These are phyloP conservation scores for Chaetoceros muelleri DNA, from an alignment of 108 stramenopile genomes.

Conservation along the genomic window DNA sequence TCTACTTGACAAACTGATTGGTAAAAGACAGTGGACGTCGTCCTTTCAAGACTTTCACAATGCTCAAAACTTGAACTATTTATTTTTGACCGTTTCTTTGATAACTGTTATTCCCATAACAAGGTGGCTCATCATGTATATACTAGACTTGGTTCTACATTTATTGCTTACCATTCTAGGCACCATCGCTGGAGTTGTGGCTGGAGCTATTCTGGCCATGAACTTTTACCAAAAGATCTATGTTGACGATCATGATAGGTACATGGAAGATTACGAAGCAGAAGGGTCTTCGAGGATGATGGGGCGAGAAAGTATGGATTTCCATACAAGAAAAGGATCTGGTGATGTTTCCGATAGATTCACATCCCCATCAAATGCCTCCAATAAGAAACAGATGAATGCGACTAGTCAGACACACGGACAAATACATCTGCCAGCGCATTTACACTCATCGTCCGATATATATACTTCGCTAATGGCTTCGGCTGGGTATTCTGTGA, in stretches of 20 bases:
- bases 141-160: not conserved
- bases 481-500: slow-evolving; percentile 21
- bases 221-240: not conserved
- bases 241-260: not conserved
- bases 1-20: too few species aligned
- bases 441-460: not conserved
- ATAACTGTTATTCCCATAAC: not conserved
- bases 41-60: not conserved
- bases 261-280: not conserved
- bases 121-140: not conserved
- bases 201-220: not conserved
- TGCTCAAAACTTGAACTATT: not conserved
- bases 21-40: too few species aligned
- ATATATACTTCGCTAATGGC: slow-evolving; percentile 27
- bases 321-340: not conserved
- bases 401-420: not conserved
- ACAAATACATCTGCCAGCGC: not conserved
- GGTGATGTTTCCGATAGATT: not conserved
- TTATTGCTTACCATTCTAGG: not conserved
- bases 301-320: not conserved
- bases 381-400: not conserved
- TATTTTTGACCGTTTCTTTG: not conserved
- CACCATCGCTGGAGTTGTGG: not conserved
- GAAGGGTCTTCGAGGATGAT: not conserved
- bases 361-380: not conserved